Evolutionary conservation across 306 rosid species (phyloP), one percentile per base, ranked within the genome.

Genomic region (Vicia villosa): DNA sequence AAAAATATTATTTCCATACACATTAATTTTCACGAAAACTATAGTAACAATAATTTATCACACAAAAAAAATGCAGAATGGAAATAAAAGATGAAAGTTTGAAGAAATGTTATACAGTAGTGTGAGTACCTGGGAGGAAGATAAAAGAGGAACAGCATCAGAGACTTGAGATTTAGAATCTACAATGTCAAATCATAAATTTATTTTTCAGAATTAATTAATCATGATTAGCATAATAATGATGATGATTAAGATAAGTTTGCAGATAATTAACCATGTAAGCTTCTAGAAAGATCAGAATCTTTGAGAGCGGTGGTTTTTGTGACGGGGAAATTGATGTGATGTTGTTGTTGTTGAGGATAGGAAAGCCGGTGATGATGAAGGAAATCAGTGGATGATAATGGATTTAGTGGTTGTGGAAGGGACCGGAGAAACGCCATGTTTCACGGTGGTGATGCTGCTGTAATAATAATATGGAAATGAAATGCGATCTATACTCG

Each of bases 61-160:
- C n/a, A n/a, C n/a, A n/a, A n/a, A n/a, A n/a, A n/a, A n/a, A n/a
- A n/a, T n/a, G n/a, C n/a, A n/a, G n/a, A n/a, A n/a, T n/a, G n/a
- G 5, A 28, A 30, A 30, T 5, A 30, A 32, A 32, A 15, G 8
- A 46, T n/a, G 8, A 46, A 45, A 46, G 45, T 40, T 0, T 10
- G 5, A 40, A 40, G 14, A 10, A 10, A 41, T 4, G 46, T 41
- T 11, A 10, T 11, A 40, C 13, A 30, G 10, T 6, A 30, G 10
- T 6, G 9, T 32, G 37, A 34, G 47, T 42, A 42, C 97, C 93
- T 91, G 81, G 0, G 76, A 82, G 79, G 72, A 69, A 65, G 82
- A 80, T 68, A 91, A 80, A 28, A 83, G 61, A 5, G 93, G 93
- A 74, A 80, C 82, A 69, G 74, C 82, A 82, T 75, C 77, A 13